Percentiles rank a stretch among this genome's conserved stretches.
Evolutionary conservation across 306 rosid genomes (phyloP).

Genomic region (Notholithocarpus densiflorus): DNA sequence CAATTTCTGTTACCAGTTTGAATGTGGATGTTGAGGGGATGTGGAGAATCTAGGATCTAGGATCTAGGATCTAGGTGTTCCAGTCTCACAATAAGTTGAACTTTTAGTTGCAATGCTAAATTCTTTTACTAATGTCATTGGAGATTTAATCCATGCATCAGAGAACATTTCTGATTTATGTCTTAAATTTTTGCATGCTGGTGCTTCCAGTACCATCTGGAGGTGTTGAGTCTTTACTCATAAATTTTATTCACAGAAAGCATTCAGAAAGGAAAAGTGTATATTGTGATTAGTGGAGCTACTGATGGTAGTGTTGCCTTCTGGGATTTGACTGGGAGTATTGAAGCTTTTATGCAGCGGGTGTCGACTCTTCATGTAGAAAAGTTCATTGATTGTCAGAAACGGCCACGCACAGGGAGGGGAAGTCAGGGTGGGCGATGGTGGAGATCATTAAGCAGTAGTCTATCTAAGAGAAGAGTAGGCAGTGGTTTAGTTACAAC

Average conservation of each 20-base stretch:
- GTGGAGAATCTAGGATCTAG: background rate
- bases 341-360: constrained; percentile 65
- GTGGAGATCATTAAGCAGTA: constrained; percentile 72
- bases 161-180: background rate
- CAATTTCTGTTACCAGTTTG: background rate
- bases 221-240: constrained; percentile 14
- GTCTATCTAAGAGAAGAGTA: constrained; percentile 40
- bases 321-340: constrained; percentile 73
- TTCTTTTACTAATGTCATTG: background rate
- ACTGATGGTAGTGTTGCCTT: constrained; percentile 93
- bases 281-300: constrained; percentile 79
- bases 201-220: background rate
- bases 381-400: constrained; percentile 66
- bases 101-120: background rate
- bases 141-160: background rate
- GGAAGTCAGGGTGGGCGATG: constrained; percentile 97
- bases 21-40: background rate
- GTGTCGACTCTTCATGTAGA: constrained; percentile 53
- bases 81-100: background rate
- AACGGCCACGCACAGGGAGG: constrained; percentile 89
- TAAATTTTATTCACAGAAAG: constrained; percentile 40
- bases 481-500: constrained; percentile 13
- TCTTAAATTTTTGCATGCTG: background rate
- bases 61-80: background rate
- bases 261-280: constrained; percentile 39